Evolutionary conservation across 2,329 filamentous ascomycete genomes (phyloP).

Genomic region (Cladosporium sp.): DNA sequence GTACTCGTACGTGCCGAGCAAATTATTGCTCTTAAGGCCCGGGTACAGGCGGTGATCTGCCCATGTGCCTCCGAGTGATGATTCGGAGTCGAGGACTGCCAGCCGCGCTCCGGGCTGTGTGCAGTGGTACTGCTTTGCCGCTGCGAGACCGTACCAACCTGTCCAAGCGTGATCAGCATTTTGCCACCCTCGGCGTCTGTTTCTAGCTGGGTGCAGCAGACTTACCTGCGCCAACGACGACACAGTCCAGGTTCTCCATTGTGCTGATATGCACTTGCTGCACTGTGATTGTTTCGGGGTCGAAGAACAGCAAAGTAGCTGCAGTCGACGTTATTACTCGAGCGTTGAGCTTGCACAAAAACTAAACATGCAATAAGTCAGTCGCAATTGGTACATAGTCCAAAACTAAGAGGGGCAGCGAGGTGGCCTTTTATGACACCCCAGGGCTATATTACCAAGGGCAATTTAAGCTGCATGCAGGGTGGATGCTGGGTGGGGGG

Average conservation of each 20-base stretch:
- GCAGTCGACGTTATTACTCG: neutral
- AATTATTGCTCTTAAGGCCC: slow-evolving; percentile 72
- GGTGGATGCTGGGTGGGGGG: neutral
- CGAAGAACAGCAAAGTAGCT: neutral
- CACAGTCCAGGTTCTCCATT: slow-evolving; percentile 19
- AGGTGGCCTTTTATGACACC: slow-evolving; percentile 2
- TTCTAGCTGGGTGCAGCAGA: neutral
- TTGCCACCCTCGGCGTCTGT: neutral
- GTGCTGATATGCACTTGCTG: neutral
- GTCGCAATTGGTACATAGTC: neutral
- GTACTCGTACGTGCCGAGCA: slow-evolving; percentile 72
- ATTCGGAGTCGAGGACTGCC: slow-evolving; percentile 44
- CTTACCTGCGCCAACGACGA: slow-evolving; percentile 17
- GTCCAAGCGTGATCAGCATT: slow-evolving; percentile 16
- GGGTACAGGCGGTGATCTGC: slow-evolving; percentile 66
- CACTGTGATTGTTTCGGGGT: slow-evolving; percentile 1
- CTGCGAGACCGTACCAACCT: slow-evolving; percentile 20
- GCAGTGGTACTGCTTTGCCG: slow-evolving; percentile 21
- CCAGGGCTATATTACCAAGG: neutral
- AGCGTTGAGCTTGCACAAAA: neutral
- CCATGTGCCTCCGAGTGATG: slow-evolving; percentile 68
- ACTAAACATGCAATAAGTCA: neutral
- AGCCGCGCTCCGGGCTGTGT: slow-evolving; percentile 12
- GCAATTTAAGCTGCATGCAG: neutral
- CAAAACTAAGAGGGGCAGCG: neutral